phyloP scores from a whole-genome alignment of 2,329 filamentous ascomycete genomes.

The Venturiaceae sp. region DNA sequence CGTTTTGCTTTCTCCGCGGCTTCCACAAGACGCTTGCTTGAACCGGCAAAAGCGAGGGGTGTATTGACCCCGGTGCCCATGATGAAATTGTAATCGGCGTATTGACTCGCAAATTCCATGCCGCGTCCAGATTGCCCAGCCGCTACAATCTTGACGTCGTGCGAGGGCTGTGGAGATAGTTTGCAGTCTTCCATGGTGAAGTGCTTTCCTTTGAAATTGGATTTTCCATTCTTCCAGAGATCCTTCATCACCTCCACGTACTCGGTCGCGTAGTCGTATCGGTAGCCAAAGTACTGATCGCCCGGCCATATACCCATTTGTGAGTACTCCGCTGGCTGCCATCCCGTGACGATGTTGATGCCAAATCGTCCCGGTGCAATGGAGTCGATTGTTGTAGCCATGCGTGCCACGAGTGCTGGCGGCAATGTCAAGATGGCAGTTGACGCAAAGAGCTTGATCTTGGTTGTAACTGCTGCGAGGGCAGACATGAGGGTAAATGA shows the following conservation, averaged over 20 bases:
- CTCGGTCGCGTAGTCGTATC: constrained; percentile 25
- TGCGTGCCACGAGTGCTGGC: constrained; percentile 20
- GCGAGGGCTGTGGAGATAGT: constrained; percentile 13
- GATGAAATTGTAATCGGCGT: constrained; percentile 24
- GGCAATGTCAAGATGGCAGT: constrained; percentile 22
- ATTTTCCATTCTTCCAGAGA: constrained; percentile 21
- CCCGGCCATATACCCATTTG: constrained; percentile 26
- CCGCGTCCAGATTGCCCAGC: constrained; percentile 23
- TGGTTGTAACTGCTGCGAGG: constrained; percentile 22
- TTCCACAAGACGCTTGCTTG: constrained; percentile 19
- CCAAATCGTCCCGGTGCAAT: constrained; percentile 23
- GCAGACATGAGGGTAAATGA: constrained; percentile 25
- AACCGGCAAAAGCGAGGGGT: constrained; percentile 16
- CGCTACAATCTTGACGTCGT: constrained; percentile 20
- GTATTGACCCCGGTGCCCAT: constrained; percentile 23
- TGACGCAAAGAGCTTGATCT: constrained; percentile 24
- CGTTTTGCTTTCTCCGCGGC: constrained; percentile 17
- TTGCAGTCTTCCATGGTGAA: constrained; percentile 26
- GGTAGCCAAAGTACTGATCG: constrained; percentile 20
- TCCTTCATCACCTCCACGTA: constrained; percentile 25
- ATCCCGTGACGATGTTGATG: constrained; percentile 25
- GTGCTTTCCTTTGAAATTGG: constrained; percentile 23
- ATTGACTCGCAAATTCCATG: constrained; percentile 21
- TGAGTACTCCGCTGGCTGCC: constrained; percentile 23
- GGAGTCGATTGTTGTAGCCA: constrained; percentile 22